Percentiles rank a stretch among this genome's conserved stretches.
Conservation (phyloP, 2,329 filamentous ascomycete genomes). For the Ciborinia camelliae region DNA sequence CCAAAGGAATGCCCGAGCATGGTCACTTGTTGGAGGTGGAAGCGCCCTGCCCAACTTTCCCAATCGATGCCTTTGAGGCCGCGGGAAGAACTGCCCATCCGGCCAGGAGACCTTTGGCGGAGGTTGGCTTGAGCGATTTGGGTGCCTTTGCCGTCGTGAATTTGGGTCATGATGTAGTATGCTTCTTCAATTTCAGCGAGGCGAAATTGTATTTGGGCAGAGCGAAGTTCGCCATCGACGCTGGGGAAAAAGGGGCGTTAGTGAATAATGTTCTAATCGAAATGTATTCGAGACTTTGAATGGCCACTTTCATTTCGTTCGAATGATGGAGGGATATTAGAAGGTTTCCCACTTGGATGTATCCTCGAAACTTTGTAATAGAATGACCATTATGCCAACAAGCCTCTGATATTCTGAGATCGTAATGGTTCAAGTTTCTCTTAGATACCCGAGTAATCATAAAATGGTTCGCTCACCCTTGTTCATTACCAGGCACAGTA, state of each 20-base stretch:
- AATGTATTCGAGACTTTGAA: neutral
- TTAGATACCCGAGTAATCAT: too few relatives aligned
- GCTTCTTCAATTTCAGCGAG: slow-evolving; percentile 64
- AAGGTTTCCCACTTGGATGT: neutral
- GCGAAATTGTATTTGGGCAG: slow-evolving; percentile 60
- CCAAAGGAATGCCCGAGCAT: slow-evolving; percentile 66
- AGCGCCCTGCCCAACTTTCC: slow-evolving; percentile 53
- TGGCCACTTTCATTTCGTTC: neutral
- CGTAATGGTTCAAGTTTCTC: too few relatives aligned
- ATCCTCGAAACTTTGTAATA: neutral
- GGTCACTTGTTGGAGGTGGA: slow-evolving; percentile 56
- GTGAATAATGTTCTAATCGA: neutral
- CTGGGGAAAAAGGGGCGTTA: neutral
- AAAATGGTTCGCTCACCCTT: slow-evolving; percentile 40
- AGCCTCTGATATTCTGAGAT: too few relatives aligned
- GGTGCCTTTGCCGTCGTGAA: slow-evolving; percentile 53
- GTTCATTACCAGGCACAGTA: slow-evolving; percentile 52
- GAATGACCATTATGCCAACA: too few relatives aligned
- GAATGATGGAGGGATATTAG: neutral
- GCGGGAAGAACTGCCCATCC: slow-evolving; percentile 55
- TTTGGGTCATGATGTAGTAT: slow-evolving; percentile 52
- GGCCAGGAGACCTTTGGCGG: slow-evolving; percentile 48
- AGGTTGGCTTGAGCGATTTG: slow-evolving; percentile 51
- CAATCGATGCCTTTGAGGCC: slow-evolving; percentile 56
- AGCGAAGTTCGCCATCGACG: slow-evolving; percentile 56